phyloP scores from a whole-genome alignment of 495 filamentous ascomycete species.

The Hypoxylon trugodes region DNA sequence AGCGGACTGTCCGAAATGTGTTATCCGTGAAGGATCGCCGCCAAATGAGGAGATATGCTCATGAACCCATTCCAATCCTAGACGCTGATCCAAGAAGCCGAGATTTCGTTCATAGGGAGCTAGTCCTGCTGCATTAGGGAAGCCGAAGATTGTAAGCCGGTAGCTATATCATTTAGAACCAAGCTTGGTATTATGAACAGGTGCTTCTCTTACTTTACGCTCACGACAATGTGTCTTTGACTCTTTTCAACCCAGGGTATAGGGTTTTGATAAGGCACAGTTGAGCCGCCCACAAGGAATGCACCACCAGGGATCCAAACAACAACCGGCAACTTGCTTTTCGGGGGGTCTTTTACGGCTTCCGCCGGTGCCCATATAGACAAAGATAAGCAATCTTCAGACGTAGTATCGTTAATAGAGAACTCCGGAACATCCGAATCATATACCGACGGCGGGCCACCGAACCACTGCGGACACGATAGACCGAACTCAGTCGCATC shows the following conservation, averaged over 20 bases:
- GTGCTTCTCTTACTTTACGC: slow-evolving; percentile 50
- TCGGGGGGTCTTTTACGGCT: background rate
- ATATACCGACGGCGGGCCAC: background rate
- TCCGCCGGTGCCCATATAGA: slow-evolving; percentile 54
- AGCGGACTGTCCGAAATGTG: background rate
- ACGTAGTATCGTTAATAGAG: background rate
- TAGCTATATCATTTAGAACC: background rate
- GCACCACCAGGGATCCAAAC: slow-evolving; percentile 55
- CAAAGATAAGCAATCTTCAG: slow-evolving; percentile 59
- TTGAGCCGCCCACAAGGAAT: slow-evolving; percentile 46
- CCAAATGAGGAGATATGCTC: background rate
- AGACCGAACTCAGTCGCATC: background rate
- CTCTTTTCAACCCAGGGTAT: slow-evolving; percentile 50
- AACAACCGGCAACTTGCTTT: slow-evolving; percentile 50
- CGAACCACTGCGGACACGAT: background rate
- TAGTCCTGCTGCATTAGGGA: slow-evolving; percentile 35
- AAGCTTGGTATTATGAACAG: background rate
- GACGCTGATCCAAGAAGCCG: background rate
- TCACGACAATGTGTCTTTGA: slow-evolving; percentile 63
- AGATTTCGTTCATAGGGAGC: background rate
- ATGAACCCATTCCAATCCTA: background rate
- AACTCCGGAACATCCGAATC: background rate
- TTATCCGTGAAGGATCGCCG: background rate
- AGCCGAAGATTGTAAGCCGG: slow-evolving; percentile 20
- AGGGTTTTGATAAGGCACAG: slow-evolving; percentile 54